These are phyloP conservation scores for Ophiostoma triangulosporum DNA, from an alignment of 2,329 filamentous ascomycete species.

Conservation along the genomic window DNA sequence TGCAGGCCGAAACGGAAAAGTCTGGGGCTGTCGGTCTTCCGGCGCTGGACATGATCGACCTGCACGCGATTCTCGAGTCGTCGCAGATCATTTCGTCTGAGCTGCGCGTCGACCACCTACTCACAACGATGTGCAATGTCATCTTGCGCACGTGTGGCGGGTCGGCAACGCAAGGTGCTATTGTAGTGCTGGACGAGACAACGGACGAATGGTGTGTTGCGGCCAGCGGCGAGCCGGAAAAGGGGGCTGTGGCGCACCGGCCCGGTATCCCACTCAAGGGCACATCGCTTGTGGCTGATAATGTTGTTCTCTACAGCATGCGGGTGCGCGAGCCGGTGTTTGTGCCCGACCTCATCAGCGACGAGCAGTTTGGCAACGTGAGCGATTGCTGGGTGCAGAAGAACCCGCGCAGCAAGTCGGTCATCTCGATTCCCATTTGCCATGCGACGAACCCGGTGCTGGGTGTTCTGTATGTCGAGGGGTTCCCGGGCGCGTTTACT, in stretches of 20 bases:
- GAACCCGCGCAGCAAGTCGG: constrained; percentile 57
- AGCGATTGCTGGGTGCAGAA: constrained; percentile 52
- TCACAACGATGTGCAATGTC: constrained; percentile 71
- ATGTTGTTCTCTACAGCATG: constrained; percentile 63
- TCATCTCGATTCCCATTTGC: constrained; percentile 68
- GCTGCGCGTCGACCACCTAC: constrained; percentile 57
- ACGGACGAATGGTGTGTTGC: constrained; percentile 52
- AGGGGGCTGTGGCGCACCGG: constrained; percentile 51
- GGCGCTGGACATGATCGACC: constrained; percentile 69
- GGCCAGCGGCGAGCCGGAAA: constrained; percentile 58
- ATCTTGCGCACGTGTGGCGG: constrained; percentile 65
- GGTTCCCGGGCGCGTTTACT: constrained; percentile 61
- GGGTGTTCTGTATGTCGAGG: constrained; percentile 64
- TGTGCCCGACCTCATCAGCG: constrained; percentile 56
- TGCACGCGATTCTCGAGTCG: constrained; percentile 64
- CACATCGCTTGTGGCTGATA: constrained; percentile 58
- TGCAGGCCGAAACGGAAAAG: constrained; percentile 35
- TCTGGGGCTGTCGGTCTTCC: constrained; percentile 44
- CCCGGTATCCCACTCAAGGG: constrained; percentile 50
- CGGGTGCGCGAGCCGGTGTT: constrained; percentile 66
- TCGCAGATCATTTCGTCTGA: constrained; percentile 72
- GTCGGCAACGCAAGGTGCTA: constrained; percentile 56
- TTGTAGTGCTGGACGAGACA: constrained; percentile 58
- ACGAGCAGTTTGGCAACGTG: constrained; percentile 68
- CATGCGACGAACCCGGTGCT: constrained; percentile 58